A percentile compares a stretch with the other conserved stretches of the same genome.
These are phyloP conservation scores for Metrosideros polymorpha DNA, from an alignment of 441 rosid species.

Conservation along the genomic window DNA sequence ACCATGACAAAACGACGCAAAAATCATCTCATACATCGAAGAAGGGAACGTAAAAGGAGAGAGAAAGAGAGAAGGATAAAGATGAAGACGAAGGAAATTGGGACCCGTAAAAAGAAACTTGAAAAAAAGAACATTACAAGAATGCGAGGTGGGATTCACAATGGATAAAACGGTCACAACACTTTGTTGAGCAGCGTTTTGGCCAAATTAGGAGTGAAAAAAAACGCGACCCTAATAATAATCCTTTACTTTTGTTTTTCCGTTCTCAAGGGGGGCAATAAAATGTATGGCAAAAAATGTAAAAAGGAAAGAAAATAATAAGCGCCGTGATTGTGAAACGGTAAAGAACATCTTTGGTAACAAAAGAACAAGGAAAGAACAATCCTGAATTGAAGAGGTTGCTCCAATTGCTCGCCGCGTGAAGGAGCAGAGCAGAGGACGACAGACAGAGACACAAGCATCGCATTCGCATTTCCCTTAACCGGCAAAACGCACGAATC, in stretches of 20 bases:
- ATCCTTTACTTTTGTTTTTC: background rate
- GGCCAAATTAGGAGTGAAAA: no score
- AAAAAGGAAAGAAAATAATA: background rate
- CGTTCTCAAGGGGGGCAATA: background rate
- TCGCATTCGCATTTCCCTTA: background rate
- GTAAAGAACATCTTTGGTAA: background rate
- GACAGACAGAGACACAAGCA: background rate
- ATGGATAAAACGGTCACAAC: no score
- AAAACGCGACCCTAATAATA: no score
- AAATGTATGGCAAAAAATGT: background rate
- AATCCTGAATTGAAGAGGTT: background rate
- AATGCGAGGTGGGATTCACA: no score
- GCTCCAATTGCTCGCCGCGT: background rate
- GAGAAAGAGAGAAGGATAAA: no score
- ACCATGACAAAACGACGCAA: no score
- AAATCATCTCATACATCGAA: no score
- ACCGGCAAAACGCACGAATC: background rate
- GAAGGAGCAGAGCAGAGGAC: background rate
- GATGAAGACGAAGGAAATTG: no score
- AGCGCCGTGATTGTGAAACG: background rate
- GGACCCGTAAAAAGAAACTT: no score
- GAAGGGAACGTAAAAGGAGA: no score
- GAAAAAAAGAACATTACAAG: no score
- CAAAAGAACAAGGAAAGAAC: background rate
- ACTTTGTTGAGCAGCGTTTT: no score